phyloP scores from a whole-genome alignment of 768 basidiomycete genomes.

The Russula brevipes region DNA sequence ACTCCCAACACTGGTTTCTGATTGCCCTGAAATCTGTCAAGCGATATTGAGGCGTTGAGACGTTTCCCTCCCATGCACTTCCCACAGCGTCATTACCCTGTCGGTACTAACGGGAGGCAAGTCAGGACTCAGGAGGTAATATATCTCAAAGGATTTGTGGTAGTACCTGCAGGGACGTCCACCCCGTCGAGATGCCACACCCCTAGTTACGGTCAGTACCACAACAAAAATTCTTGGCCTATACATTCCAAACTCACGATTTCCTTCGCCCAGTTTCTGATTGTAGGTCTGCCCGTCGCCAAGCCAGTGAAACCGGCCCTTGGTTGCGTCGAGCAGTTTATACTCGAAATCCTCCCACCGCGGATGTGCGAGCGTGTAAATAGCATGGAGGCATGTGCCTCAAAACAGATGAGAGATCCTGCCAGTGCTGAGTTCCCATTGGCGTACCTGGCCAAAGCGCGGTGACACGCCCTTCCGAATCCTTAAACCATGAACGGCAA shows the following conservation, averaged over 20 bases:
- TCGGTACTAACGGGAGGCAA: not conserved
- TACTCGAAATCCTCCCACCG: conserved; percentile 64
- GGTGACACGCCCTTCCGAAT: conserved; percentile 51
- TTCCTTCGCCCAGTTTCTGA: conserved; percentile 37
- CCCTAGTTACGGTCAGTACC: conserved; percentile 29
- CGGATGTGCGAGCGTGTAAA: conserved; percentile 45
- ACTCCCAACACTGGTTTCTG: not conserved
- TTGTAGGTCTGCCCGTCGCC: conserved; percentile 56
- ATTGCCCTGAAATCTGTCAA: not conserved
- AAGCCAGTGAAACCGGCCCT: conserved; percentile 53
- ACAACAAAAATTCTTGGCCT: not conserved
- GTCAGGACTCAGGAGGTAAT: not conserved
- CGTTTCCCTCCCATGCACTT: not conserved
- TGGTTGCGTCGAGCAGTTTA: conserved; percentile 39
- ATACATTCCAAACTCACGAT: conserved; percentile 1
- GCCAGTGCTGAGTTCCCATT: not conserved
- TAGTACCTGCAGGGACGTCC: conserved; percentile 42
- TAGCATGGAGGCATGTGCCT: conserved; percentile 50
- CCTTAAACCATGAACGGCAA: conserved; percentile 63
- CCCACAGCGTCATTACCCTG: not conserved
- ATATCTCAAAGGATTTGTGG: not conserved
- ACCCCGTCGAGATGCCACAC: conserved; percentile 44
- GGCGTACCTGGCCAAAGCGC: conserved; percentile 55
- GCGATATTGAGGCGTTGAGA: not conserved
- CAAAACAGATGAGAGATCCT: not conserved